These are phyloP conservation scores for Thelephora aurantiotincta DNA, from an alignment of 768 basidiomycete species.

Conservation along the genomic window DNA sequence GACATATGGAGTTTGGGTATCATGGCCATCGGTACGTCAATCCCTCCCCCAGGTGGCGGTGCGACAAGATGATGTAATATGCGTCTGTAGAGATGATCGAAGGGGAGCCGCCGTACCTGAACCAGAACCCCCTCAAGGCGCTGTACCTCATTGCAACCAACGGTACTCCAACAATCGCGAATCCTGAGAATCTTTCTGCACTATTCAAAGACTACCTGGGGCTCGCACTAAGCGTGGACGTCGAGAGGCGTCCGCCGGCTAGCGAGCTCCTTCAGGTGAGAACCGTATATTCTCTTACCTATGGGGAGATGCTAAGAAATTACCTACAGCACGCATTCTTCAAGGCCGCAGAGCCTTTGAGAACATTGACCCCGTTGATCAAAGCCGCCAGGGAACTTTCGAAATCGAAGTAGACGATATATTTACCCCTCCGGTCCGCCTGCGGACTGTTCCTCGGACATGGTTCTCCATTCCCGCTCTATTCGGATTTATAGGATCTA, in stretches of 20 bases:
- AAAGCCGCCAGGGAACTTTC: constrained; percentile 84
- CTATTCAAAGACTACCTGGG: constrained; percentile 85
- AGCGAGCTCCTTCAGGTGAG: constrained; percentile 64
- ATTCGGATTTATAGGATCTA: too few species aligned
- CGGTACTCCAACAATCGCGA: constrained; percentile 91
- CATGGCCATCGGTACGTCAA: constrained; percentile 75
- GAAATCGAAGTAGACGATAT: constrained; percentile 31
- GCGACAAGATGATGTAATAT: not conserved
- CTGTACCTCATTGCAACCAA: constrained; percentile 97
- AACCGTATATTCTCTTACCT: not conserved
- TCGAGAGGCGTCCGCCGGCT: constrained; percentile 85
- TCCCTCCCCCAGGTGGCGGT: not conserved
- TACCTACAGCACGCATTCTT: constrained; percentile 68
- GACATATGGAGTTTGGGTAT: constrained; percentile 96
- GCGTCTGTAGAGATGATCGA: constrained; percentile 80
- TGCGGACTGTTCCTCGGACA: not conserved
- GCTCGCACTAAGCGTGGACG: constrained; percentile 85
- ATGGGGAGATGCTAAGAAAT: too few species aligned
- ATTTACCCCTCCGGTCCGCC: not conserved
- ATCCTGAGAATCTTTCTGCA: constrained; percentile 62
- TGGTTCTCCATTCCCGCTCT: not conserved
- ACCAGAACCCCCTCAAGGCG: constrained; percentile 94
- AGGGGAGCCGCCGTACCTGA: constrained; percentile 91
- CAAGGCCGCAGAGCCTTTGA: constrained; percentile 72
- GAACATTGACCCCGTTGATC: constrained; percentile 79